Percentiles rank a stretch among this genome's conserved stretches.
Evolutionary conservation across 768 basidiomycete genomes (phyloP).

Genomic region (Podaxis sp.): DNA sequence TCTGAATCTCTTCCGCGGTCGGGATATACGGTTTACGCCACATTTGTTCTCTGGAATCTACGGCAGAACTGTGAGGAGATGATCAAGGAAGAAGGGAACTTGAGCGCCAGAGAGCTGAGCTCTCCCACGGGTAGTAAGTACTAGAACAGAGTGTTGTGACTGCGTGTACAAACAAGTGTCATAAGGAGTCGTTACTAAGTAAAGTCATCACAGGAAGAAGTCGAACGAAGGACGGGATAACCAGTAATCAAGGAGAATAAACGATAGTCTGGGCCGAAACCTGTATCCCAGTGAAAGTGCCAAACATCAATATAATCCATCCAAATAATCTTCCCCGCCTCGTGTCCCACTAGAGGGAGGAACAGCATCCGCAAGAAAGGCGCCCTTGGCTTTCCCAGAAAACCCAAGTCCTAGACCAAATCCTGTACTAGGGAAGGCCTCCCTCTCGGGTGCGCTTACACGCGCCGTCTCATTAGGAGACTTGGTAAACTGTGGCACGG

Average conservation of each 20-base stretch:
- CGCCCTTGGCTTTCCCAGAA: not conserved
- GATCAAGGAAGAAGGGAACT: not conserved
- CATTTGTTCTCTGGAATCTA: not conserved
- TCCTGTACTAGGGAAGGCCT: constrained; percentile 10
- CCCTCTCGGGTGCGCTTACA: not conserved
- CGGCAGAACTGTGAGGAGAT: not conserved
- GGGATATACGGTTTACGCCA: constrained; percentile 1
- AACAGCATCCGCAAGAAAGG: not conserved
- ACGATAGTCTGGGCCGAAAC: no score
- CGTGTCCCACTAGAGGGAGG: no score
- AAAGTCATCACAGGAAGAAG: not conserved
- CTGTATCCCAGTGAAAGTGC: not conserved
- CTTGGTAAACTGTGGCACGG: not conserved
- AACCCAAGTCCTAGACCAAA: not conserved
- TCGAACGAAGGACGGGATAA: no score
- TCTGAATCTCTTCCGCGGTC: constrained; percentile 19
- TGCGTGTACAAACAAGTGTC: not conserved
- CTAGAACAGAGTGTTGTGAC: not conserved
- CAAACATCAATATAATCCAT: not conserved
- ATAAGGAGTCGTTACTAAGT: not conserved
- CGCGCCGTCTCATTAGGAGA: not conserved
- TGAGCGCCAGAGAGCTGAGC: no score
- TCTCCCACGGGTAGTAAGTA: not conserved
- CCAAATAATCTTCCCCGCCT: not conserved
- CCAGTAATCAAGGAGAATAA: no score